These are phyloP conservation scores for Arxiozyma heterogenica DNA, from an alignment of 1,139 yeast genomes.

Conservation along the genomic window DNA sequence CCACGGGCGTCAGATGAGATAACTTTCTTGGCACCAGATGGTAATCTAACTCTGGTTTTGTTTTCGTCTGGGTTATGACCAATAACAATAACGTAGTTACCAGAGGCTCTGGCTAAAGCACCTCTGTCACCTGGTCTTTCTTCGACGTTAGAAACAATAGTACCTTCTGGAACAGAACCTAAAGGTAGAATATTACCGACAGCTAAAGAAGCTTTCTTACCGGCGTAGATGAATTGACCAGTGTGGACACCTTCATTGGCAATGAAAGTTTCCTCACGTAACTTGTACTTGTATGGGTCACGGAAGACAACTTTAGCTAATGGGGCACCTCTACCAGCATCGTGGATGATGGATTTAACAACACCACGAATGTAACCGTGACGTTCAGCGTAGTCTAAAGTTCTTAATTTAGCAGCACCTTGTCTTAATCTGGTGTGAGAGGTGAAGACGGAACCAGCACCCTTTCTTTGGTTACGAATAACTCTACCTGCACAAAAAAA, in stretches of 20 bases:
- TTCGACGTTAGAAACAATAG: conserved; percentile 96
- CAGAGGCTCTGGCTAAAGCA: conserved; percentile 98
- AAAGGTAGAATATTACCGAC: conserved; percentile 97
- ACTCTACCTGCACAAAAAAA: conserved; percentile 66
- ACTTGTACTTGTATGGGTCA: conserved; percentile 97
- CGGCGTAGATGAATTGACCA: conserved; percentile 98
- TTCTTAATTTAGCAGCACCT: conserved; percentile 99
- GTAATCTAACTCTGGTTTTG: conserved; percentile 98
- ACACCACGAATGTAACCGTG: conserved; percentile 99
- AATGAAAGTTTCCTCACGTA: conserved; percentile 96
- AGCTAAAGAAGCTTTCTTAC: conserved; percentile 95
- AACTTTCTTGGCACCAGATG: conserved; percentile 98
- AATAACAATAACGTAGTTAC: conserved; percentile 97
- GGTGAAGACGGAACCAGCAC: conserved; percentile 99
- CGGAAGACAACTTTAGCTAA: conserved; percentile 98
- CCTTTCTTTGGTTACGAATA: conserved; percentile 99
- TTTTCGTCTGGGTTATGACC: conserved; percentile 99
- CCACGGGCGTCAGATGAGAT: conserved; percentile 96
- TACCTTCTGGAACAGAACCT: conserved; percentile 98
- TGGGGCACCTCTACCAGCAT: conserved; percentile 99
- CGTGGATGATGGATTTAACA: conserved; percentile 97
- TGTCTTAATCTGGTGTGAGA: conserved; percentile 99
- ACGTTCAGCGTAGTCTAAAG: conserved; percentile 98
- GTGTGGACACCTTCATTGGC: conserved; percentile 99
- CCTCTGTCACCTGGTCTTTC: conserved; percentile 99